Evolutionary conservation across 306 rosid species (phyloP), one percentile per base, ranked within the genome.

Genomic region (Dalbergia oliveri): DNA sequence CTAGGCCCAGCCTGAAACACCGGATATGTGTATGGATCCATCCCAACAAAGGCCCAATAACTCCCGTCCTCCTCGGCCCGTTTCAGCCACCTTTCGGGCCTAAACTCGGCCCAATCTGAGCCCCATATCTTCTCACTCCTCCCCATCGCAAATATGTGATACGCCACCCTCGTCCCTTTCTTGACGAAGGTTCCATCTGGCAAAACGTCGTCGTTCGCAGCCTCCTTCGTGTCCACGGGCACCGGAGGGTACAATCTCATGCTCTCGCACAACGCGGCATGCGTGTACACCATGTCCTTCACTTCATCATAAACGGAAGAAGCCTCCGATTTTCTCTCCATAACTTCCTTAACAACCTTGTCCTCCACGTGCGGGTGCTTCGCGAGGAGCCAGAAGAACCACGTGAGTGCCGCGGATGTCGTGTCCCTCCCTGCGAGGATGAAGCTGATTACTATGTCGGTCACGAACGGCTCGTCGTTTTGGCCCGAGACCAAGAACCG

Each of bases 1-100:
- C 97, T 89, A 0, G 95, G 98, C 5, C 98, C 97, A 3, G 93
- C 97, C 63, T 94, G 95, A 67, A 94, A 94, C 65, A 91, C 98
- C 4, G 93, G 88, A 33, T 89, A 92, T 2, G 72, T 67, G 16
- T 62, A 92, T 23, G 84, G n/a, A 35, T 92, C 94, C 14, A 87
- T 78, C 50, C 75, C 92, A 33, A 82, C 83, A 5, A 92, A 92
- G 15, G 19, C 83, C 96, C 94, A 88, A n/a, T n/a, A n/a, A 23
- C 78, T 87, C 9, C 23, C 16, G 10, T 34, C 78, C 11, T 21
- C 78, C 9, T 35, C 76, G 9, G 39, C 87, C 37, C 49, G 37
- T 60, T 67, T 76, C 85, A 93, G 37, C 98, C 97, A 93, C 80
- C 94, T 56, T 76, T 90, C 94, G 0, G 94, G 98, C 9, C 81